Percentiles rank a stretch among this genome's conserved stretches.
Conservation (phyloP, 345 rosid genomes). For the Linum tenue region DNA sequence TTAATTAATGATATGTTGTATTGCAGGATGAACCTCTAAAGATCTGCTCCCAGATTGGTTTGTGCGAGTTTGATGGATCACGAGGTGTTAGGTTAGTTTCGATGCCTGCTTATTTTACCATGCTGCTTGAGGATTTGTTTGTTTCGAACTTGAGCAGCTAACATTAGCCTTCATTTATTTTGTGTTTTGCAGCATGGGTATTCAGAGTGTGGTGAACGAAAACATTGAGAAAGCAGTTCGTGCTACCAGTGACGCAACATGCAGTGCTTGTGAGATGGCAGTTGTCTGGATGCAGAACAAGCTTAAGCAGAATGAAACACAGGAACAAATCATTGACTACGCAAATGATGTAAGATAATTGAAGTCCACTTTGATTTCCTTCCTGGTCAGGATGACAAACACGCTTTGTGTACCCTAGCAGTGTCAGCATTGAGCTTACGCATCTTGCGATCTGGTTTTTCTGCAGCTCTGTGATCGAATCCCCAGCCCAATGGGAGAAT, state of each 20-base stretch:
- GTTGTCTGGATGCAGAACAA: slow-evolving; percentile 84
- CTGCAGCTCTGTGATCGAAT: slow-evolving; percentile 72
- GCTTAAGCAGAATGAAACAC: slow-evolving; percentile 53
- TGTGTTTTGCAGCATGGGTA: slow-evolving; percentile 43
- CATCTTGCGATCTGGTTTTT: not conserved
- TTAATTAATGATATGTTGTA: not conserved
- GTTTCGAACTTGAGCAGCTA: not conserved
- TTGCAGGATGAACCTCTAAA: slow-evolving; percentile 56
- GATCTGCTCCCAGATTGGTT: slow-evolving; percentile 74
- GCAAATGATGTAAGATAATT: slow-evolving; percentile 45
- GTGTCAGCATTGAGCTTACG: slow-evolving; percentile 2
- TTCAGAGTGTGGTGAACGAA: slow-evolving; percentile 53
- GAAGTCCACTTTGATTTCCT: not conserved
- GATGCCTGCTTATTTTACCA: not conserved
- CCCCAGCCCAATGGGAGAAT: slow-evolving; percentile 80
- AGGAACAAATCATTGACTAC: slow-evolving; percentile 60
- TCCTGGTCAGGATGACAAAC: not conserved
- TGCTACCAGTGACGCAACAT: slow-evolving; percentile 40
- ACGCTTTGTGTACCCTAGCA: not conserved
- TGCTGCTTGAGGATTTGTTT: not conserved
- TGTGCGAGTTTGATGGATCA: slow-evolving; percentile 66
- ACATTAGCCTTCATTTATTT: not conserved
- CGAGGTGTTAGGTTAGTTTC: slow-evolving; percentile 54
- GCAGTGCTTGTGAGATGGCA: slow-evolving; percentile 82
- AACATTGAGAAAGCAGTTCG: slow-evolving; percentile 32